Base-by-base conservation (phyloP, 202 grass and related monocot genomes). In the Saccharum hybrid region DNA sequence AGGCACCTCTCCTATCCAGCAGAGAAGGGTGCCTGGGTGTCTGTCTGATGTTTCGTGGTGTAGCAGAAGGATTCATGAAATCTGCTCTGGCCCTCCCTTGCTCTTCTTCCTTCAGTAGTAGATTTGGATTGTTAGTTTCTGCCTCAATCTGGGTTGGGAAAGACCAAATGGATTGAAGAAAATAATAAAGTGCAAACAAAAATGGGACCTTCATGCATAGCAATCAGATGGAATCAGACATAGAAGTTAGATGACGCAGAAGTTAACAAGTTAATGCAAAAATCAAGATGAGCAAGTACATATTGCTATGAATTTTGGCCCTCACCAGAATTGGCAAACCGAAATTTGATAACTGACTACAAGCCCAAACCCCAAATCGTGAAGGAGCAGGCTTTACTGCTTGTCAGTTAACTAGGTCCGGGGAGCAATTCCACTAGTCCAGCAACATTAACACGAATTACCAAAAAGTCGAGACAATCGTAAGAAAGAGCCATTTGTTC, bases 1-100 rank as follows among this genome's bases (percentile, higher is more conserved):
- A 8, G 4, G 12, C 65, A 90, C 87, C 78, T 89, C 66, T 89
- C 77, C 36, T 77, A 40, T 85, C 66, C 72, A 73, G 76, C 45
- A 71, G 59, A 81, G 86, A 86, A 86, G 80, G 83, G 22, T 84
- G 78, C 40, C 77, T 82, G 79, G 90, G 73, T n/a, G 72, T 87
- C 36, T 86, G 86, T 69, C 80, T 88, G 75, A 83, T 68, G 78
- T 85, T 84, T 30, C 71, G 75, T 1, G 81, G 71, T 39, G 88
- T 87, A 46, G 84, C 70, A 86, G 75, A 83, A 79, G 77, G 52
- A 56, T 86, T 92, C 54, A 68, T 49, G 76, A 77, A 84, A 68
- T 78, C 76, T 81, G 38, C 77, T 80, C 81, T 92, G 36, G 77
- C 79, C 72, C 52, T 63, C 38, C 28, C 87, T 78, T 65, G 51